Evolutionary conservation across 2,329 filamentous ascomycete species (phyloP), one percentile per base, ranked within the genome.

Genomic region (Chrysoporthe cubensis): DNA sequence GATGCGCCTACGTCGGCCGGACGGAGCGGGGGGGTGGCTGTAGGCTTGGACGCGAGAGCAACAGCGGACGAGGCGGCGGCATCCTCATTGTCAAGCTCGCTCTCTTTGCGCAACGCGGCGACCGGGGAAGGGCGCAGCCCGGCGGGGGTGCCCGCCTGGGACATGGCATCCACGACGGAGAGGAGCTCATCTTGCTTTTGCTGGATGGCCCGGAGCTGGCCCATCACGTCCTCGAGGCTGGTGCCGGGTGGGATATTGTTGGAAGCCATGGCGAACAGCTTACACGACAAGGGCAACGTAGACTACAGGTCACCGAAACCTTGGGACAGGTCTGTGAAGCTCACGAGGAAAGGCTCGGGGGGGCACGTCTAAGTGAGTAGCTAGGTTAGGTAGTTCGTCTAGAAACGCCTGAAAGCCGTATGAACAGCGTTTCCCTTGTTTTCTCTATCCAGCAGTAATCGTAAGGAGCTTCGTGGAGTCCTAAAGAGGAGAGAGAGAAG

Each of bases 1-100:
- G 69, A 61, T 2, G 8, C 65, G 43, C 54, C 71, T 44, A 52
- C 57, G 40, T 72, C 75, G 48, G 72, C 72, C 26, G 69, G 71
- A 26, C 73, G 70, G 46, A 70, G 69, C 32, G 74, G 71, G 7
- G 73, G 71, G n/a, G 73, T 64, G 46, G 69, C 71, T 2, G 72
- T 72, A 43, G 69, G 62, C 18, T 74, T 71, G 52, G 73, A 67
- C 46, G 73, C 73, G 21, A 70, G 64, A 26, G 70, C 54, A 54
- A 70, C 59, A 37, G 68, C 56, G 46, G 73, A 68, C 13, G 67
- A 68, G 4, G 70, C 62, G 18, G 68, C 71, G 37, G 69, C 60
- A 4, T 62, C 59, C 21, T 68, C 69, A 34, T 57, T 66, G 42
- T 69, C 69, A 5, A 48, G 57, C 16, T 69, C 69, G 26, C 57